Base-by-base conservation (phyloP, 345 rosid genomes). In the Odontarrhena argentea region DNA sequence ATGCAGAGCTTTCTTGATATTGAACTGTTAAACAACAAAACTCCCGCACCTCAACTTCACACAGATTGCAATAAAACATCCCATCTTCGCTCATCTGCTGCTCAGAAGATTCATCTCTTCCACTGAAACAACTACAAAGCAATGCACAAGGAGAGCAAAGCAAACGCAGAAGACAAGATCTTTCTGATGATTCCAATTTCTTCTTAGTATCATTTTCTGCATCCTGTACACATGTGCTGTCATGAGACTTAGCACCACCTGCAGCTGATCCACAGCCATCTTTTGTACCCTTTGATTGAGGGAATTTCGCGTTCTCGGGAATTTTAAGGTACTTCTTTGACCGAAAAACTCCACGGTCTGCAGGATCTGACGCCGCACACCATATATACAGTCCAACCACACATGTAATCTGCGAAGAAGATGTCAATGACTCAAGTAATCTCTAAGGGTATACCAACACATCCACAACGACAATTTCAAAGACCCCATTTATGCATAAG, bases 41-140 rank as follows among this genome's bases (percentile, higher is more conserved):
- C 15, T 42, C 42, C 34, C 78, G 3, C 63, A 94, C 99, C 99
- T 94, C 97, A 41, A 88, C 96, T 82, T 91, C 96, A 76, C 99
- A 94, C 72, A 94, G 85, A 74, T 96, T 91, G 78, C 97, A 94
- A 71, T 83, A 94, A 80, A 87, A 94, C 99, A 91, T 87, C 70
- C 96, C 99, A 72, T 94, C 99, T 79, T 94, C 97, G 14, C 91
- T 91, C 69, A 65, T 77, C 44, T 84, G 85, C 52, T 76, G 94
- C 73, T 86, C 88, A 34, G 89, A 80, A 75, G 88, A 80, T 72
- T 88, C 84, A 34, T 83, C 82, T 7, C 77, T 71, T 14, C 85
- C 76, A 72, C 75, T 51, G 72, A 77, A 85, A 70, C 80, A 76
- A 50, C 80, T 76, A 82, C 92, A 84, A 45, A 85, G 44, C 55